Evolutionary conservation across 2,329 filamentous ascomycete genomes (phyloP), one percentile per base, ranked within the genome.

Genomic region (Gnomoniopsis sp.): DNA sequence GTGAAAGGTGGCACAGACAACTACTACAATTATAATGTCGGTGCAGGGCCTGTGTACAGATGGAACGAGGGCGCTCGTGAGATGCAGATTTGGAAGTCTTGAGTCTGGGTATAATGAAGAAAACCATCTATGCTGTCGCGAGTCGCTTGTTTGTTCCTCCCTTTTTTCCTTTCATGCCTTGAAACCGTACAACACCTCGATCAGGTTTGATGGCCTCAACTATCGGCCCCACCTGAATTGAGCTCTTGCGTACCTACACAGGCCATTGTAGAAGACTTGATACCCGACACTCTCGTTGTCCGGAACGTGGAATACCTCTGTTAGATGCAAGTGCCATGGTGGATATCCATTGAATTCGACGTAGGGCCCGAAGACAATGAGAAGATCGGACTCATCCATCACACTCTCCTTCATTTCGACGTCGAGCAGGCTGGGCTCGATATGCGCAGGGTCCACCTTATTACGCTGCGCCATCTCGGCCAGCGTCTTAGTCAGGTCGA

Each of bases 321-420:
- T 97, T 69, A 99, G 77, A 47, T 95, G 85, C 62, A 98, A 84
- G 75, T 97, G 95, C 95, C 95, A 99, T 1, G 95, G 95, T 11
- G 95, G 95, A 71, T 98, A 99, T 11, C 95, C 92, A 55, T 91
- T 88, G 48, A 99, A 76, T 70, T 92, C 88, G 55, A 98, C 86
- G 52, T 87, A 85, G 3, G 93, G 90, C 1, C 89, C 87, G 71
- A 99, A 99, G 10, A 96, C 77, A 56, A 99, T 84, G 59, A 99
- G 77, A 15, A 99, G 79, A 71, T 98, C 93, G 2, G 95, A 95
- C 74, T 99, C 93, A 11, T 84, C 81, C 82, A 96, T 95, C 61
- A 96, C 87, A 53, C 82, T 84, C 69, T 88, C 84, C 15, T 78
- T 89, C 53, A 99, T 82, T 74, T 99, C 95, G 4, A 91, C 89